Conservation (phyloP, 192 early-diverging fungal genomes). For the Backusella tuberculispora region DNA sequence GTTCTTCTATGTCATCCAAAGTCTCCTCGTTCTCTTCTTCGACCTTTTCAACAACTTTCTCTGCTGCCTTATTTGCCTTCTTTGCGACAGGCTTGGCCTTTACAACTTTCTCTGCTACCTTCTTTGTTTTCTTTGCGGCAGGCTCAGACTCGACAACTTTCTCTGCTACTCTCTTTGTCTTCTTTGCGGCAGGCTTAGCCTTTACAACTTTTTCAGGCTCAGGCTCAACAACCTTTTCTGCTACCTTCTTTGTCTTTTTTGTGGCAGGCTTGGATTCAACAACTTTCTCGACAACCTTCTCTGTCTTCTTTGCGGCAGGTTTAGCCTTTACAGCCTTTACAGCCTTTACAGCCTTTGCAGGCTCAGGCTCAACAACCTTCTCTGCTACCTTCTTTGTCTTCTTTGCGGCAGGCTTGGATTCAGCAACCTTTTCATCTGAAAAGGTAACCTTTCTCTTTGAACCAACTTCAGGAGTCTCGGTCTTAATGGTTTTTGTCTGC, state of each 20-base stretch:
- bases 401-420: slow-evolving; percentile 18
- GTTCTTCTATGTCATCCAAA: slow-evolving; percentile 28
- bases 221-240: slow-evolving; percentile 7
- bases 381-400: slow-evolving; percentile 38
- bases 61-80: no score
- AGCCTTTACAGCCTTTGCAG: slow-evolving; percentile 32
- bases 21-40: slow-evolving; percentile 33
- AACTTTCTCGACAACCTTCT: slow-evolving; percentile 32
- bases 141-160: no score
- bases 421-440: slow-evolving; percentile 1
- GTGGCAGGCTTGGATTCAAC: slow-evolving; percentile 7
- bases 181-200: no score
- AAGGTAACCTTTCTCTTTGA: slow-evolving; percentile 23
- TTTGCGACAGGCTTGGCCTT: no score
- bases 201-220: slow-evolving; percentile 29
- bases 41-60: no score
- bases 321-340: slow-evolving; percentile 2
- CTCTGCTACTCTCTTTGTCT: no score
- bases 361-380: slow-evolving; percentile 12
- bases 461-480: background rate
- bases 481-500: background rate
- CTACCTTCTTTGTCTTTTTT: slow-evolving; percentile 38
- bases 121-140: no score
- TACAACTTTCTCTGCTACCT: slow-evolving; percentile 42
- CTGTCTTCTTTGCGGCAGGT: slow-evolving; percentile 17